Conservation (phyloP, 805 yeast genomes). For the Barnettozyma populi region DNA sequence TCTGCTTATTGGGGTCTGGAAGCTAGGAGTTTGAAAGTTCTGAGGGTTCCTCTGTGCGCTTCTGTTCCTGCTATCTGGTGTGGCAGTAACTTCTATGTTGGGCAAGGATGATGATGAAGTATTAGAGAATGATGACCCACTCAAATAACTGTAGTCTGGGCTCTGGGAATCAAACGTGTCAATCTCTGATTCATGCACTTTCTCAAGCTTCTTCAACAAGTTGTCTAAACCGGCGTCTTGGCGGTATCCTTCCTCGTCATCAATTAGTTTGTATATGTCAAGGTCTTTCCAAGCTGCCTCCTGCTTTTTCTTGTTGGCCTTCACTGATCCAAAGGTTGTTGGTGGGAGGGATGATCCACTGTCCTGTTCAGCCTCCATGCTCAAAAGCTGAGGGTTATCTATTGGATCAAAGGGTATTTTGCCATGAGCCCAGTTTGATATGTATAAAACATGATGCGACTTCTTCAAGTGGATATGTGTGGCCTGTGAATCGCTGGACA, state of each 20-base stretch:
- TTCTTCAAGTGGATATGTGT: conserved; percentile 19
- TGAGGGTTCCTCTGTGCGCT: conserved; percentile 12
- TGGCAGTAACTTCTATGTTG: conserved; percentile 18
- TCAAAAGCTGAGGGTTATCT: conserved; percentile 14
- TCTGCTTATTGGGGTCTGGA: conserved; percentile 23
- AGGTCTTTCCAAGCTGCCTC: conserved; percentile 26
- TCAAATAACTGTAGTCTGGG: conserved; percentile 3
- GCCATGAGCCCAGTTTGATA: conserved; percentile 28
- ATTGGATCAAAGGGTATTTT: conserved; percentile 25
- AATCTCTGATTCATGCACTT: conserved; percentile 6
- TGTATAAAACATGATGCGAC: conserved; percentile 29
- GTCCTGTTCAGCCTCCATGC: conserved; percentile 15
- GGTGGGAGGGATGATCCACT: conserved; percentile 8
- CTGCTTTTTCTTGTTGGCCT: conserved; percentile 13
- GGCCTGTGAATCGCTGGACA: conserved; percentile 8
- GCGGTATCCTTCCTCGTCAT: conserved; percentile 16
- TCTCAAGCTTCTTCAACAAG: conserved; percentile 15
- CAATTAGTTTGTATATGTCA: conserved; percentile 21
- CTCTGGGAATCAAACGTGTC: conserved; percentile 2
- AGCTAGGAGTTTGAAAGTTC: conserved; percentile 16
- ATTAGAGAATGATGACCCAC: conserved; percentile 6
- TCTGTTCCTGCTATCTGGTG: conserved; percentile 20
- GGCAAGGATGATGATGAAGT: conserved; percentile 5
- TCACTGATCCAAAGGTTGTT: conserved; percentile 23
- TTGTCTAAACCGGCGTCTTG: conserved; percentile 8